Evolutionary conservation across 2,329 filamentous ascomycete species (phyloP), one percentile per base, ranked within the genome.

Genomic region (Penicillium hesseltinei): DNA sequence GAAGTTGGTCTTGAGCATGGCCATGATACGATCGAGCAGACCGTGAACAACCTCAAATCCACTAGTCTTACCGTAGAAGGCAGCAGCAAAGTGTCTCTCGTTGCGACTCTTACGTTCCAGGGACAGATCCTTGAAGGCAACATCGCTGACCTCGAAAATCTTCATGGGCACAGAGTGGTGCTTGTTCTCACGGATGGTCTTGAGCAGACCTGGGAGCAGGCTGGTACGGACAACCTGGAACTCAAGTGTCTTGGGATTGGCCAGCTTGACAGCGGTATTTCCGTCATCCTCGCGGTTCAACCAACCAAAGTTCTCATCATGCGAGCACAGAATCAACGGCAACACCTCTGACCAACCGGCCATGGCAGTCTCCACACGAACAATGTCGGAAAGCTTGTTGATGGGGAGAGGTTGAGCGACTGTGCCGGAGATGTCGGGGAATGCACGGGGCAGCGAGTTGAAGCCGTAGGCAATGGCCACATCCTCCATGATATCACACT

Each of bases 401-500:
- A 99, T 88, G 59, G 87, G 85, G 10, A 97, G 82, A 10, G 92
- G 91, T 56, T 91, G 89, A 46, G 91, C 95, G 60, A 97, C 86
- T 6, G 91, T 94, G 54, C 88, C 89, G 25, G 90, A 89, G 71
- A 92, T 92, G 75, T 88, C 92, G 9, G 92, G 92, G 70, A 93
- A 91, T 48, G 88, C 87, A 51, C 92, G 88, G 1, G 93, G 92
- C 19, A 99, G 87, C 62, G 90, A 91, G 82, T 99, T 99, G 84
- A 96, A 99, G 64, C 95, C 94, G 75, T 97, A 97, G 52, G 91
- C 92, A 63, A 99, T 94, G 40, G 92, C 94, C 21, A 95, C 88
- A 72, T 99, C 95, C 78, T 99, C 94, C 93, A 99, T 99, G 66
- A 99, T 90, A 73, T 99, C 94, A 68, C 92, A 95, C 72, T 97